Evolutionary conservation across 345 rosid genomes (phyloP), one percentile per base, ranked within the genome.

Genomic region (Ceriops tagal): DNA sequence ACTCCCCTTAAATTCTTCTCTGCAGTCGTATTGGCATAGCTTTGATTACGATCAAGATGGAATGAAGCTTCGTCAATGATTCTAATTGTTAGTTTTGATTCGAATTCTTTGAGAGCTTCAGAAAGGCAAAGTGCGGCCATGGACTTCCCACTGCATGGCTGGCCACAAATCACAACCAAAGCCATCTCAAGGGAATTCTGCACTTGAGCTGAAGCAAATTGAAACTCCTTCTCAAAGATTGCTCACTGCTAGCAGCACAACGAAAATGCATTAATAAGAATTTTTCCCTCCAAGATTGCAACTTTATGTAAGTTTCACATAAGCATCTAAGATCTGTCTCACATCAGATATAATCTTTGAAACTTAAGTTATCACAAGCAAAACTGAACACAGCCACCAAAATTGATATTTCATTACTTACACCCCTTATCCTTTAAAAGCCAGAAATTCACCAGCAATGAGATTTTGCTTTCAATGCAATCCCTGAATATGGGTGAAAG

Each of bases 1-100:
- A 89, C 90, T n/a, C 97, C 99, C 68, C 99, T 81, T 62, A 95
- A 75, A 47, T 87, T 95, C 83, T 95, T 95, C 89, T 95, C 98
- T 1, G 91, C 85, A 9, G 97, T 78, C 93, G 90, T 96, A 74
- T 84, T 78, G 22, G 91, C 97, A 67, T 96, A 96, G 73, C 90
- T 96, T 70, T 90, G 91, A 72, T 89, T 92, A 15, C 96, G 90
- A 64, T 87, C 95, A 46, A 92, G 96, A 82, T 92, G 98, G 65
- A 96, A 88, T 20, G 88, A 89, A 55, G 77, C 78, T 75, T 95
- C 99, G 58, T 87, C 86, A 35, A 95, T 79, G 66, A 89, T 79
- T 77, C 91, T 86, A 19, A 88, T 83, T 1, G 68, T 72, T 18
- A 84, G 87, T 39, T 83, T 92, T 0, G 85, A 79, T 30, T 92